Base-by-base conservation (phyloP, 176 grass and related monocot species). In the Rhipidocladum racemiflorum region DNA sequence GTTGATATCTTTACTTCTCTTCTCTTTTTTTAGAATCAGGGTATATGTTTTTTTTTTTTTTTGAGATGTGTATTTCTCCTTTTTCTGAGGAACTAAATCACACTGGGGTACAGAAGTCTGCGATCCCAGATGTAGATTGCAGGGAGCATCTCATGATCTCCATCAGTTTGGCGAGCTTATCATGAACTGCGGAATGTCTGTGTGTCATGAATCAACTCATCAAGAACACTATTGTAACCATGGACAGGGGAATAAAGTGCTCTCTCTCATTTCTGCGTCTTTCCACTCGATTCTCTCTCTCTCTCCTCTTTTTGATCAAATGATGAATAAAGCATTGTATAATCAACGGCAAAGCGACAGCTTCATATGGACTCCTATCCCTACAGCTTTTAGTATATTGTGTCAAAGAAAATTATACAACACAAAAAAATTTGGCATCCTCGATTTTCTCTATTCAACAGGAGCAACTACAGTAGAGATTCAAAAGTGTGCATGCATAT, bases 321-420 rank as follows among this genome's bases (percentile, higher is more conserved):
- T 75, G 49, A 75, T 61, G 61, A 50, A 68, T 28, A 81, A 77
- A 89, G 48, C 72, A 82, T 49, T 11, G 12, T 28, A 23, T 9
- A 59, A 83, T 72, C 82, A 85, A 45, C 24, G 39, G 46, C 20
- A 63, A 9, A 28, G 45, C 25, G 29, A 72, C 59, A 81, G 45
- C 28, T 77, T 49, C 54, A 70, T 61, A 70, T 34, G 55, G 34
- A 34, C 20, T 75, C 25, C 49, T 66, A 75, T 46, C 77, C 57
- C 32, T 29, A 77, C 45, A 86, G 18, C n/a, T 49, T 85, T 78
- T 72, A 10, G 11, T 24, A 15, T 60, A 64, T 57, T 15, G 25
- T 83, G 29, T 88, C 35, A 61, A 42, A 87, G 65, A 3, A n/a
- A 56, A 78, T 50, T 36, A 74, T 83, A 86, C 66, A 74, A 35